Evolutionary conservation across 2,329 filamentous ascomycete genomes (phyloP).

Genomic region (Didymella glomerata): DNA sequence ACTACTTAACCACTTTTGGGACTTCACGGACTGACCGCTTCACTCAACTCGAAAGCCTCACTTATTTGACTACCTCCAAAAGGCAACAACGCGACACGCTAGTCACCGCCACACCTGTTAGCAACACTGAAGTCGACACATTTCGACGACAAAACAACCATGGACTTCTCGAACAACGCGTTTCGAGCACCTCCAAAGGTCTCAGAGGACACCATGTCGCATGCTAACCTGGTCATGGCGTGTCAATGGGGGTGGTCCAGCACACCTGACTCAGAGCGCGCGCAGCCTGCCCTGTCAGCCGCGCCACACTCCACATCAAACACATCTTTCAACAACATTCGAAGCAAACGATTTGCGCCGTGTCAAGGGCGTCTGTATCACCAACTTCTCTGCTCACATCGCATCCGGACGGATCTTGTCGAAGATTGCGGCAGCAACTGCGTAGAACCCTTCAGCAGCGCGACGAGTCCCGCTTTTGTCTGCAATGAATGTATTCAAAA

Average conservation of each 20-base stretch:
- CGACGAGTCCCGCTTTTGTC: conserved; percentile 35
- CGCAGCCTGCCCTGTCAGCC: conserved; percentile 22
- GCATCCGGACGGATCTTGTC: conserved; percentile 47
- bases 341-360: conserved; percentile 42
- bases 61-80: conserved; percentile 8
- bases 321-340: conserved; percentile 32
- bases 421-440: conserved; percentile 49
- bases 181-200: conserved; percentile 34
- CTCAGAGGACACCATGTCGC: conserved; percentile 46
- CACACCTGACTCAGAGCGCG: conserved; percentile 29
- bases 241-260: conserved; percentile 48
- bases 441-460: conserved; percentile 38
- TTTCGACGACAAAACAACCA: conserved; percentile 18
- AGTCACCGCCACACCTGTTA: conserved; percentile 33
- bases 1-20: conserved; percentile 17
- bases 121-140: conserved; percentile 20
- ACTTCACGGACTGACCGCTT: conserved; percentile 11
- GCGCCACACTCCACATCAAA: conserved; percentile 19
- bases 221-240: conserved; percentile 44
- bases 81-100: conserved; percentile 38
- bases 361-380: conserved; percentile 49
- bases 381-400: conserved; percentile 48
- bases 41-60: conserved; percentile 9
- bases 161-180: conserved; percentile 45
- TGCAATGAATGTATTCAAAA: conserved; percentile 47